Evolutionary conservation across 805 yeast species (phyloP), one percentile per base, ranked within the genome.

Genomic region (Ogataea allantospora): DNA sequence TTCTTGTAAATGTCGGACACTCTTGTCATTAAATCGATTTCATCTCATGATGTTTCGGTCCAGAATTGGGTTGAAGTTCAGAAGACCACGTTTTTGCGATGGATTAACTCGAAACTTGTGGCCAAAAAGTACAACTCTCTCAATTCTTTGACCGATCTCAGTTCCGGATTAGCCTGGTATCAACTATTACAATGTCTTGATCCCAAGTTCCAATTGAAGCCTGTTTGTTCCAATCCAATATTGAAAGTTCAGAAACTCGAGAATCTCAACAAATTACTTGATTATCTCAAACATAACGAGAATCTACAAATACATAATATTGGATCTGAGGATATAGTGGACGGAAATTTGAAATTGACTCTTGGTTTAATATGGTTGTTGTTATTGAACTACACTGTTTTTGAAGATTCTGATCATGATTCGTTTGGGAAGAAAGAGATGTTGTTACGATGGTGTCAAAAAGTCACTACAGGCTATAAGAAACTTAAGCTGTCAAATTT

Each of bases 361-460:
- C 49, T 74, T 41, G 78, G 78, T 6, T 56, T 74, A 25, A 53
- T 73, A 2, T 75, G 80, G 80, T 57, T 68, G 11, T 48, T 75
- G 21, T 68, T 73, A 35, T 54, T 71, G 30, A 66, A 65, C 43
- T 63, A 65, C 39, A 63, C 75, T 4, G 37, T 49, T 5, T 40
- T 52, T 10, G 43, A 46, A 13, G 28, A 40, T 16, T 35, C 47
- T 3, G 42, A 23, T 7, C 43, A 33, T 7, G 41, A 44, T 18
- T 40, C 37, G n/a, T 26, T 47, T 12, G 47, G 47, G 14, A 55
- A 47, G 27, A 66, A 68, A 33, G 74, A 68, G 12, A 65, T 73
- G 4, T 54, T 71, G 24, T 52, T 75, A 32, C 50, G 66, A 8
- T 80, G 87, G 87, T 66, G 81, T 40, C 78, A 76, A 48, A 51